A percentile compares a stretch with the other conserved stretches of the same genome.
Evolutionary conservation across 305 asterid genomes (phyloP).

Genomic region (Caryopteris hybrid): DNA sequence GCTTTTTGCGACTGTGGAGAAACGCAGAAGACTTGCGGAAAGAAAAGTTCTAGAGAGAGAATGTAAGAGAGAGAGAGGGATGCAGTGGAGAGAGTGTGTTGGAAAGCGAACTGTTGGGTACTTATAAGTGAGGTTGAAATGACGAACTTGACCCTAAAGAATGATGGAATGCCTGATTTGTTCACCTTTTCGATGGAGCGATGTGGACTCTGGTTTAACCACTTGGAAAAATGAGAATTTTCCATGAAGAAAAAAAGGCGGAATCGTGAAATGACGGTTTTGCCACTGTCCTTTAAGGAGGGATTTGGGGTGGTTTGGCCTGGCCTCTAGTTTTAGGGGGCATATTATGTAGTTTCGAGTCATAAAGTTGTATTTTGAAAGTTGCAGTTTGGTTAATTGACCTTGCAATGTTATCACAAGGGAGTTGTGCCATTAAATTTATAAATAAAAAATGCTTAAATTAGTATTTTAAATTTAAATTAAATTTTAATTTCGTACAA

Average conservation of each 20-base stretch:
- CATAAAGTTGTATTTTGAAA: no score
- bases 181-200: slow-evolving; percentile 32
- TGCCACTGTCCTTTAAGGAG: slow-evolving; percentile 28
- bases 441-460: no score
- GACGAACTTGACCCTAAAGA: slow-evolving; percentile 40
- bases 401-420: no score
- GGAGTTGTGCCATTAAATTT: no score
- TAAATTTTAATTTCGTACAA: no score
- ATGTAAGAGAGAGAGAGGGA: slow-evolving; percentile 21
- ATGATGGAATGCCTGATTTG: slow-evolving; percentile 46
- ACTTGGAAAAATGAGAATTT: slow-evolving; percentile 30
- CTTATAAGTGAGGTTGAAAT: slow-evolving; percentile 22
- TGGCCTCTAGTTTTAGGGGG: no score
- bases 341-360: no score
- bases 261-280: slow-evolving; percentile 16
- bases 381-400: no score
- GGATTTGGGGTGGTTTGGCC: background rate
- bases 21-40: slow-evolving; percentile 41
- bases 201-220: slow-evolving; percentile 61
- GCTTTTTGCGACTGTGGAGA: slow-evolving; percentile 38
- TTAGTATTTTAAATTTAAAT: no score
- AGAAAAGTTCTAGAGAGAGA: slow-evolving; percentile 27
- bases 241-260: slow-evolving; percentile 19
- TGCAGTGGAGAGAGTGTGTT: slow-evolving; percentile 27
- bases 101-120: slow-evolving; percentile 51